These are phyloP conservation scores for Alternaria ethzedia DNA, from an alignment of 2,329 filamentous ascomycete genomes.

Conservation along the genomic window DNA sequence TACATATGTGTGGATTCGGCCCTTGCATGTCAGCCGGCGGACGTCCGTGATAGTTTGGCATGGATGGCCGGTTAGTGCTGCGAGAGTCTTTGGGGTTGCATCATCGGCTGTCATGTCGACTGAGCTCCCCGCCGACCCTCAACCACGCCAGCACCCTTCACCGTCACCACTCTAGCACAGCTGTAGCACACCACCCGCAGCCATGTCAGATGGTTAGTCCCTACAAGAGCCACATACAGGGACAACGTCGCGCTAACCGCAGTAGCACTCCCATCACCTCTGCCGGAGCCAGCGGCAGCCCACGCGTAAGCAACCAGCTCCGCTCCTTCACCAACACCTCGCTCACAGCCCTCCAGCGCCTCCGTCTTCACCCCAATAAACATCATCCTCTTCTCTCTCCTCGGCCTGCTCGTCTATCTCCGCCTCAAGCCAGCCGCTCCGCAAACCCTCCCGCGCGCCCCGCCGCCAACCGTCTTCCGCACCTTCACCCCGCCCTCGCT, in stretches of 20 bases:
- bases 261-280: constrained; percentile 65
- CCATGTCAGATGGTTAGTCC: constrained; percentile 36
- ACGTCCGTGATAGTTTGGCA: neutral
- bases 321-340: neutral
- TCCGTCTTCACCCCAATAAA: constrained; percentile 66
- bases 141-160: constrained; percentile 1
- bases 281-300: constrained; percentile 58
- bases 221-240: neutral
- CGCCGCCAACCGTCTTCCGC: constrained; percentile 81
- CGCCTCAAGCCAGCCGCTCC: constrained; percentile 63
- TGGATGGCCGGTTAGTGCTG: neutral
- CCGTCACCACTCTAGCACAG: neutral
- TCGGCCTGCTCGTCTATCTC: constrained; percentile 63
- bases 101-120: neutral
- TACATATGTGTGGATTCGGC: neutral
- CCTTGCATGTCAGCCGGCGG: neutral
- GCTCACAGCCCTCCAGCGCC: constrained; percentile 50
- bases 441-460: constrained; percentile 59
- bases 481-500: constrained; percentile 84
- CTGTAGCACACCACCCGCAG: neutral
- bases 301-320: constrained; percentile 49
- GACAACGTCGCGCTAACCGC: neutral
- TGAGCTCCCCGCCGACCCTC: neutral
- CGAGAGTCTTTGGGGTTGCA: neutral
- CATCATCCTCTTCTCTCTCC: constrained; percentile 64